These are phyloP conservation scores for Epichloe hybrida DNA, from an alignment of 2,329 filamentous ascomycete genomes.

Conservation along the genomic window DNA sequence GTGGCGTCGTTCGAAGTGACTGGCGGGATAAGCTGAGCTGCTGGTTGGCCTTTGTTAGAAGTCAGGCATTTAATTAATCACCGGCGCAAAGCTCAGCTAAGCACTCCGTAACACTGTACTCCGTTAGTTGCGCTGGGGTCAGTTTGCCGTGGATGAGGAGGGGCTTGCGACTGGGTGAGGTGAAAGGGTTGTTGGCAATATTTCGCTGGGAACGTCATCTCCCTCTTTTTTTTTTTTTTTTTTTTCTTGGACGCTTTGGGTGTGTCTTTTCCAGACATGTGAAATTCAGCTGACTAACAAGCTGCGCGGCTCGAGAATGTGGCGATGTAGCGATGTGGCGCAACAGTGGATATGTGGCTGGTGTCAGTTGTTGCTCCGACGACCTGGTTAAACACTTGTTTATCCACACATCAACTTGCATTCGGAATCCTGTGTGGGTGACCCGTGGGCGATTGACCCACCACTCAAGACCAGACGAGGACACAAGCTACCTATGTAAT, in stretches of 20 bases:
- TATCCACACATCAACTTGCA: no score
- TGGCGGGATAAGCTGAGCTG: neutral
- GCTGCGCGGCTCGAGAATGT: neutral
- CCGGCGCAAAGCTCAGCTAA: no score
- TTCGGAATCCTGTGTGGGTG: no score
- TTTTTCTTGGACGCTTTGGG: neutral
- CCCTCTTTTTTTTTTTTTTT: neutral
- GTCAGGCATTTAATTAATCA: neutral
- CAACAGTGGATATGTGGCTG: neutral
- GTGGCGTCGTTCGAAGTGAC: neutral
- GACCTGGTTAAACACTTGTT: slow-evolving; percentile 6
- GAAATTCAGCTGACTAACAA: slow-evolving; percentile 2
- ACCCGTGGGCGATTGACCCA: neutral
- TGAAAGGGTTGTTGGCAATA: neutral
- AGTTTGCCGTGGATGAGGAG: neutral
- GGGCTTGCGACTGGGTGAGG: neutral
- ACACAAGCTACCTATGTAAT: neutral
- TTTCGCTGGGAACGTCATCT: neutral
- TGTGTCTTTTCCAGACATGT: slow-evolving; percentile 2
- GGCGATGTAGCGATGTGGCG: neutral
- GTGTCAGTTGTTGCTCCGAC: slow-evolving; percentile 4
- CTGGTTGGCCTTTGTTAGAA: neutral
- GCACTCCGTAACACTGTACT: no score
- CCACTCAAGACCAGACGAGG: neutral
- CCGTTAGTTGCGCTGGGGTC: neutral